These are phyloP conservation scores for Mucor racemosus DNA, from an alignment of 371 early-diverging fungal genomes.

Conservation along the genomic window DNA sequence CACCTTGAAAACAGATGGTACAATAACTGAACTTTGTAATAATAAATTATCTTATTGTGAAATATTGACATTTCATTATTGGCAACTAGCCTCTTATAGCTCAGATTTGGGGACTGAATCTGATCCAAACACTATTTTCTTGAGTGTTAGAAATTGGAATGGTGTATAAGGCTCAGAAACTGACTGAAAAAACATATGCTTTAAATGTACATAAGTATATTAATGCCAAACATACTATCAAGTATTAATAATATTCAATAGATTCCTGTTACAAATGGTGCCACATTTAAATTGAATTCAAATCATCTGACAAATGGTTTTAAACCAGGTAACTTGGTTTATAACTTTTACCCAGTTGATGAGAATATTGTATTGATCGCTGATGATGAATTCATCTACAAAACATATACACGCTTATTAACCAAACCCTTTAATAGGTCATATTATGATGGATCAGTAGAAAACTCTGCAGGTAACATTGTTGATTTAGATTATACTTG, in stretches of 20 bases:
- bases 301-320: conserved; percentile 17
- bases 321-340: conserved; percentile 15
- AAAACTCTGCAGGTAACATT: conserved; percentile 31
- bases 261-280: conserved; percentile 24
- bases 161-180: conserved; percentile 16
- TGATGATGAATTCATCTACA: conserved; percentile 1
- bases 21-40: neutral
- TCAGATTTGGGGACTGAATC: neutral
- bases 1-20: neutral
- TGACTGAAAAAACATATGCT: conserved; percentile 9
- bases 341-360: conserved; percentile 35
- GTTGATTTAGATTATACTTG: conserved; percentile 26
- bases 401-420: too few relatives aligned
- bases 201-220: conserved; percentile 18
- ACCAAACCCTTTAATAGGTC: too few relatives aligned
- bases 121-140: conserved; percentile 16
- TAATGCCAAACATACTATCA: too few relatives aligned
- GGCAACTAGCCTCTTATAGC: neutral
- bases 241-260: too few relatives aligned
- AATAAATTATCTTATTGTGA: neutral
- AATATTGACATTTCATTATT: neutral
- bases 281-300: conserved; percentile 15
- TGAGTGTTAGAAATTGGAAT: conserved; percentile 23
- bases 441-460: conserved; percentile 20
- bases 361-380: conserved; percentile 4